Percentiles rank a stretch among this genome's conserved stretches.
Evolutionary conservation across 2,329 filamentous ascomycete genomes (phyloP).

Genomic region (Colletotrichum trifolii): DNA sequence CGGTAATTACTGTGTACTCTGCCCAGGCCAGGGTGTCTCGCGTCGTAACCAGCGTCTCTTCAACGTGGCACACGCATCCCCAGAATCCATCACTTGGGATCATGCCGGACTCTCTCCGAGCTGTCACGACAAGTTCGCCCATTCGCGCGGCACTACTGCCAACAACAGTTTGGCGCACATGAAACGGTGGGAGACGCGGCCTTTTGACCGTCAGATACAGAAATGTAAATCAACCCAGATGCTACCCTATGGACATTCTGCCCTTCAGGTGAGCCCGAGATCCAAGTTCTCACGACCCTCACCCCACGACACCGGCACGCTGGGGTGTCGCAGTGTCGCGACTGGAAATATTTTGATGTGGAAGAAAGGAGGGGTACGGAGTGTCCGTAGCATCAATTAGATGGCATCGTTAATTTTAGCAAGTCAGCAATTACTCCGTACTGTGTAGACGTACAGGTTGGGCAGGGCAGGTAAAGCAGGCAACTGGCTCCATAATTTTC

Average conservation of each 20-base stretch:
- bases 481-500: too few species aligned
- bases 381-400: too few species aligned
- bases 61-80: conserved; percentile 8
- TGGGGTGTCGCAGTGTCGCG: neutral
- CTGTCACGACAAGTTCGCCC: neutral
- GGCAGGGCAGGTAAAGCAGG: too few species aligned
- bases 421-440: too few species aligned
- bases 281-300: conserved; percentile 5
- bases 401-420: too few species aligned
- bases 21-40: too few species aligned
- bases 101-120: conserved; percentile 21
- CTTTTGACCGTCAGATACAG: neutral
- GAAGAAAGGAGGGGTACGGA: too few species aligned
- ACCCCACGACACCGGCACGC: conserved; percentile 5
- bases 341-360: too few species aligned
- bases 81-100: neutral
- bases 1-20: too few species aligned
- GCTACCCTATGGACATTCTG: neutral
- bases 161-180: conserved; percentile 22
- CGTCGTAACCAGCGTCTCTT: neutral
- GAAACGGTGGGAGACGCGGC: conserved; percentile 17
- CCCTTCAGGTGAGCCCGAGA: conserved; percentile 2
- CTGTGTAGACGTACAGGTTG: too few species aligned
- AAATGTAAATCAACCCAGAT: too few species aligned
- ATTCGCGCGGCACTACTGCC: neutral